A percentile compares a stretch with the other conserved stretches of the same genome.
Conservation (phyloP, 768 basidiomycete species). For the Pleurotus eryngii region DNA sequence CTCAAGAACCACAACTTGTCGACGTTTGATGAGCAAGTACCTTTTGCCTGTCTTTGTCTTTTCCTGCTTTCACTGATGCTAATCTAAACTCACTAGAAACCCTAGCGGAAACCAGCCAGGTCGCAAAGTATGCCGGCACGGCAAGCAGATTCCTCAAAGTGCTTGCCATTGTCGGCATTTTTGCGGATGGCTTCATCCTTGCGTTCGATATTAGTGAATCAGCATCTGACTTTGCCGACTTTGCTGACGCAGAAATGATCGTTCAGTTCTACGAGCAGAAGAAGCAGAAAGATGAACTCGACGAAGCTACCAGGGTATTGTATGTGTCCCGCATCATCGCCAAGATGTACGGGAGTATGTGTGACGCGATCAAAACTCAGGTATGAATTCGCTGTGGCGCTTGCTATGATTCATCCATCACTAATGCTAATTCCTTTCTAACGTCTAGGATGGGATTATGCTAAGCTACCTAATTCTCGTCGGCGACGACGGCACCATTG, state of each 20-base stretch:
- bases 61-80: neutral
- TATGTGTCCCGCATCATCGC: slow-evolving; percentile 6
- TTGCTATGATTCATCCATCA: too few relatives aligned
- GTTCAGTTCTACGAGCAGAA: slow-evolving; percentile 2
- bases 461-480: slow-evolving; percentile 3
- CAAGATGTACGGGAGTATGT: slow-evolving; percentile 5
- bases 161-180: slow-evolving; percentile 6
- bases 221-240: neutral
- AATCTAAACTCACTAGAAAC: neutral
- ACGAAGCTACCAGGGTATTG: neutral
- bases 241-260: neutral
- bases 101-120: neutral
- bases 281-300: slow-evolving; percentile 4
- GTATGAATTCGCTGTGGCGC: neutral
- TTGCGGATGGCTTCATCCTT: slow-evolving; percentile 8
- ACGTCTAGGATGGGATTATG: slow-evolving; percentile 3
- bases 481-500: slow-evolving; percentile 2
- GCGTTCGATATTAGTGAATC: slow-evolving; percentile 2
- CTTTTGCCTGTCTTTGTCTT: too few relatives aligned
- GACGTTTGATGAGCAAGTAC: neutral
- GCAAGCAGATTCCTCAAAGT: slow-evolving; percentile 7
- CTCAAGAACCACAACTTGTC: neutral
- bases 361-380: neutral
- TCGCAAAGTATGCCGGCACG: slow-evolving; percentile 1
- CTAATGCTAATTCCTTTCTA: neutral